phyloP scores from a whole-genome alignment of 2,329 filamentous ascomycete species.

The Pyrenochaeta sp. region DNA sequence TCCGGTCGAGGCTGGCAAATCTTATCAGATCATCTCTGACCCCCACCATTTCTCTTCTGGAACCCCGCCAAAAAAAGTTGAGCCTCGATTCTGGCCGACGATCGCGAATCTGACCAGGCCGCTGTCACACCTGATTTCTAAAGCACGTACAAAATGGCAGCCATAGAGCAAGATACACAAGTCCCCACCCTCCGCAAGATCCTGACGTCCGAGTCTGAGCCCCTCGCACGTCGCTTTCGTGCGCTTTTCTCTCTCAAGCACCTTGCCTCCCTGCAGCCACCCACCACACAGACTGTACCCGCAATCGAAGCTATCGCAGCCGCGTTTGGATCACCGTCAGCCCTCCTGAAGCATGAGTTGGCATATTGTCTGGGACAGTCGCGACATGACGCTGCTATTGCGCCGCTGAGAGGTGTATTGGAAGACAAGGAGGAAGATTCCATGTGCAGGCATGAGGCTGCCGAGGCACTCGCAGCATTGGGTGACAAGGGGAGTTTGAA shows the following conservation, averaged over 20 bases:
- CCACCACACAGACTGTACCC: conserved; percentile 66
- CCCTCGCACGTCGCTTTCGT: conserved; percentile 89
- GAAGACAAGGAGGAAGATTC: conserved; percentile 83
- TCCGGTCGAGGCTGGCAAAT: conserved; percentile 9
- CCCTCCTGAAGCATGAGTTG: conserved; percentile 92
- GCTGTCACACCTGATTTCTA: background rate
- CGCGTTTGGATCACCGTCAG: conserved; percentile 83
- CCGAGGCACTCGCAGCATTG: conserved; percentile 90
- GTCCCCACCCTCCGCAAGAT: conserved; percentile 74
- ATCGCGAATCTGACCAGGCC: background rate
- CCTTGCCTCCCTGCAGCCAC: conserved; percentile 73
- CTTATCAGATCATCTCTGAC: conserved; percentile 39
- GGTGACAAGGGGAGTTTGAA: conserved; percentile 78
- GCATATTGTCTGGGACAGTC: conserved; percentile 97
- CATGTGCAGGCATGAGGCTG: conserved; percentile 97
- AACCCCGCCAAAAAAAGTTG: conserved; percentile 40
- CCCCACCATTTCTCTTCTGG: conserved; percentile 19
- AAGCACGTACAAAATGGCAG: conserved; percentile 31
- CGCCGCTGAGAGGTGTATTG: conserved; percentile 76
- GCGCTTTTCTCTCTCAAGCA: conserved; percentile 98
- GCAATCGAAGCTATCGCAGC: conserved; percentile 85
- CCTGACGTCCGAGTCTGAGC: conserved; percentile 79
- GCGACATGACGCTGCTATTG: conserved; percentile 76
- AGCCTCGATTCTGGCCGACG: conserved; percentile 21
- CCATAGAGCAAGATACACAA: conserved; percentile 51